Evolutionary conservation across 2,329 filamentous ascomycete species (phyloP), one percentile per base, ranked within the genome.

Genomic region (Pyrenochaeta sp.): DNA sequence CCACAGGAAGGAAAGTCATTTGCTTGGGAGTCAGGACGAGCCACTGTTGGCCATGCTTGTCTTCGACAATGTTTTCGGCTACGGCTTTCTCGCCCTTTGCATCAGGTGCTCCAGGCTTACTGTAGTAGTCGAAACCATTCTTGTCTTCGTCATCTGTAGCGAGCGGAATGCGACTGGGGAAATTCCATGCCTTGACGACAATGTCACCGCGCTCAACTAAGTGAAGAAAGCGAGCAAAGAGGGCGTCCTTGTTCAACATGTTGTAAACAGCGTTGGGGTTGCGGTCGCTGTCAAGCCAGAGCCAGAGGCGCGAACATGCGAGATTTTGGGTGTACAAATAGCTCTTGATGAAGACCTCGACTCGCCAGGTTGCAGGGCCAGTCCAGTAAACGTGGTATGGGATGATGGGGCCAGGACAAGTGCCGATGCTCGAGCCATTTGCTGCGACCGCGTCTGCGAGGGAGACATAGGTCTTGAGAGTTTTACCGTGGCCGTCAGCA

Each of bases 381-480:
- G 82, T 83, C 83, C 83, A 85, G 76, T 84, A 85, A 23, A 80
- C 78, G 60, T 85, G 83, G 45, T 82, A 84, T 3, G 82, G 82
- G 27, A 84, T 77, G 57, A 84, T 82, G n/a, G 82, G 82, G 1
- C 83, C 83, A 36, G 81, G 75, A 57, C 83, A 85, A 21, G 77
- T 76, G n/a, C 82, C 82, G 32, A 80, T 75, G 9, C 67, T 75
- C 2, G 72, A 61, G 44, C 77, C 78, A 15, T 79, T 74, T 2
- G 74, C 67, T 2, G 72, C 53, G 7, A 69, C 58, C 2, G 75
- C 75, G 2, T 77, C 69, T 2, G 73, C 55, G 4, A 71, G 48
- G 5, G 78, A 71, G n/a, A 69, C 58, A 40, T 79, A 79, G n/a
- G 58, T 71, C 17, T 52, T 56, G 17, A 75, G 55, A 9, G 73